Percentiles rank a stretch among this genome's conserved stretches.
Conservation (phyloP, 768 basidiomycete species). For the Leccinellum rugosiceps region DNA sequence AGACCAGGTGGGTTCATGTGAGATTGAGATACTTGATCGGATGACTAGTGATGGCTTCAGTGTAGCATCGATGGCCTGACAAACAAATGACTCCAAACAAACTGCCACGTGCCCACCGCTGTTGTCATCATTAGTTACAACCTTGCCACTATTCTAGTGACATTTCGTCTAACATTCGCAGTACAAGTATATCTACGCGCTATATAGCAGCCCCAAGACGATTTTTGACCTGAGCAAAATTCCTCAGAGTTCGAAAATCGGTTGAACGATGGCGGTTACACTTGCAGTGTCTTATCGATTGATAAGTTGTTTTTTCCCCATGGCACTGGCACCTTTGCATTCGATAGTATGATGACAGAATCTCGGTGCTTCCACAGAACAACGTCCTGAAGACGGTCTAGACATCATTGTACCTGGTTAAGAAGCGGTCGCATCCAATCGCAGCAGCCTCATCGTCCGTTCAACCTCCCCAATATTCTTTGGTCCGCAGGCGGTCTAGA, state of each 20-base stretch:
- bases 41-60: no score
- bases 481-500: conserved; percentile 9
- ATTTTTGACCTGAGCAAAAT: no score
- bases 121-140: no score
- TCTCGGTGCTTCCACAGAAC: not conserved
- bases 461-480: not conserved
- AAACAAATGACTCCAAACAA: conserved; percentile 12
- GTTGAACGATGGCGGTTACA: no score
- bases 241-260: no score
- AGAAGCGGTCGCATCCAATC: not conserved
- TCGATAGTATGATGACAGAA: no score
- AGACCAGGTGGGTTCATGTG: conserved; percentile 17
- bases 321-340: not conserved
- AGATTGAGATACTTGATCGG: no score
- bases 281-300: no score
- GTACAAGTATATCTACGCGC: no score
- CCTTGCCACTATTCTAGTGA: no score
- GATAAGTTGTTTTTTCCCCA: not conserved
- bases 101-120: not conserved
- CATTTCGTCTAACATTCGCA: no score
- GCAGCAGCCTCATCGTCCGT: not conserved
- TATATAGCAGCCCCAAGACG: no score
- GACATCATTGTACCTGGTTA: not conserved
- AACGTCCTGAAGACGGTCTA: not conserved
- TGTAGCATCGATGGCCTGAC: conserved; percentile 2